phyloP scores from a whole-genome alignment of 805 yeast species.

The Nakazawaea peltata region DNA sequence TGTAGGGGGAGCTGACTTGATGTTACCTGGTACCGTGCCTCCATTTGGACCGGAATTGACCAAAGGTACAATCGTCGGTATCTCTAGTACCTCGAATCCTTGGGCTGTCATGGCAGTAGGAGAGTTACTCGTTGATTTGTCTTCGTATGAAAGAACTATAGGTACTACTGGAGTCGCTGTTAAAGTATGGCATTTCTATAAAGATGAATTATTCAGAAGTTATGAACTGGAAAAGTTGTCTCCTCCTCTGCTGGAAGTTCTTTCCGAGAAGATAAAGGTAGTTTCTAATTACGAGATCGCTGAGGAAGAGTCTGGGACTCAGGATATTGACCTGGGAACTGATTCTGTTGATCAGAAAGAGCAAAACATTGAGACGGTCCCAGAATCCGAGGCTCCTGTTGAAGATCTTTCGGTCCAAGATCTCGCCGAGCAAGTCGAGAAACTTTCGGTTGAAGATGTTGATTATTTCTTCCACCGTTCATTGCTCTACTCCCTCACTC shows the following conservation, averaged over 20 bases:
- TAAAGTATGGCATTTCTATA: constrained; percentile 53
- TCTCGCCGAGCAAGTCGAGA: neutral
- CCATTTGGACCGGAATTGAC: constrained; percentile 44
- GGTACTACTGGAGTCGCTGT: constrained; percentile 79
- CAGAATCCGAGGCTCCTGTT: too few species aligned
- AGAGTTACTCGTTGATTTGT: constrained; percentile 40
- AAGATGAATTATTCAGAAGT: constrained; percentile 53
- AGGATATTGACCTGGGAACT: too few species aligned
- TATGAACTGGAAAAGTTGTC: constrained; percentile 40
- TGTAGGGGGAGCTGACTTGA: constrained; percentile 73
- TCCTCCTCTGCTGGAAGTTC: too few species aligned
- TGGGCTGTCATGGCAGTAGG: constrained; percentile 70
- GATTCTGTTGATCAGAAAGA: too few species aligned
- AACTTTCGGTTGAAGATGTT: constrained; percentile 51
- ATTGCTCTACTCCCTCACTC: constrained; percentile 58
- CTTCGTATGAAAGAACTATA: constrained; percentile 33
- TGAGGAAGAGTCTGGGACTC: too few species aligned
- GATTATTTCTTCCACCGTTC: constrained; percentile 73
- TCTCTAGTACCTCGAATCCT: constrained; percentile 56
- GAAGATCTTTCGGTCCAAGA: too few species aligned
- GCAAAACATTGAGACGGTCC: too few species aligned
- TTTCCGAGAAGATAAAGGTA: too few species aligned
- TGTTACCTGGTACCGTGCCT: constrained; percentile 64
- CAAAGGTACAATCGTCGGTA: constrained; percentile 60
- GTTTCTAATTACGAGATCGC: too few species aligned